Base-by-base conservation (phyloP, 208 protist species). In the Perkinsela sp. region DNA sequence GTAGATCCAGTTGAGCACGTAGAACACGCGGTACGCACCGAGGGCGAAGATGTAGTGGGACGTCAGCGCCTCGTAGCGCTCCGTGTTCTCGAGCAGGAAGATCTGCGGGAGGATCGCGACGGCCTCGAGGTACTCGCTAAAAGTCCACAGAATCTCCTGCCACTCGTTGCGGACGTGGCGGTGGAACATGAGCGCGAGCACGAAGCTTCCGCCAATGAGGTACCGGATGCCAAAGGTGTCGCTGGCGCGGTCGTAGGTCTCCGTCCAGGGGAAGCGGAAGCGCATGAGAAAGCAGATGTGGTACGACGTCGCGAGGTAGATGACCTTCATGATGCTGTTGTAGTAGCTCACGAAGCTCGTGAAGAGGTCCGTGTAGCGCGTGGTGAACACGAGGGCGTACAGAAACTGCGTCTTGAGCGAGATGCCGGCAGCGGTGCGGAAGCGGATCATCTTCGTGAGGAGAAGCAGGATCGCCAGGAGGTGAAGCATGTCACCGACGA, bases 21-120 rank as follows among this genome's bases (percentile, higher is more conserved):
- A 97, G 30, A 97, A 75, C 29, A 85, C 80, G 30, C 93, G 89
- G 77, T 97, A 97, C 28, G 80, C 76, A 13, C 91, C 90, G 30
- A 96, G 80, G 28, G 79, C 81, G 71, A 93, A 90, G 29, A 97
- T 75, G 79, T 97, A 97, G 75, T 97, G 89, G 31, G 83, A 86
- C 1, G 91, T 96, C 28, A 96, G 77, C 29, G 85, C 89, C 67
- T 95, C 91, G 72, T 91, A 91, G 30, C 87, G 77, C 32, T 91
- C 84, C 1, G 85, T 92, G 78, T 93, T 85, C 76, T 93, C 84
- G n/a, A 96, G 78, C 16, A 95, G 74, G 69, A 93, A 94, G 29
- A 97, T 91, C 77, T 97, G 93, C 29, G 93, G 93, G 67, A 97
- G 68, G 72, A 97, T 93, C 1, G 93, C 90, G 0, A 97, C 90